Percentiles rank a stretch among this genome's conserved stretches.
Evolutionary conservation across 768 basidiomycete genomes (phyloP).

Genomic region (Lentinula boryana): DNA sequence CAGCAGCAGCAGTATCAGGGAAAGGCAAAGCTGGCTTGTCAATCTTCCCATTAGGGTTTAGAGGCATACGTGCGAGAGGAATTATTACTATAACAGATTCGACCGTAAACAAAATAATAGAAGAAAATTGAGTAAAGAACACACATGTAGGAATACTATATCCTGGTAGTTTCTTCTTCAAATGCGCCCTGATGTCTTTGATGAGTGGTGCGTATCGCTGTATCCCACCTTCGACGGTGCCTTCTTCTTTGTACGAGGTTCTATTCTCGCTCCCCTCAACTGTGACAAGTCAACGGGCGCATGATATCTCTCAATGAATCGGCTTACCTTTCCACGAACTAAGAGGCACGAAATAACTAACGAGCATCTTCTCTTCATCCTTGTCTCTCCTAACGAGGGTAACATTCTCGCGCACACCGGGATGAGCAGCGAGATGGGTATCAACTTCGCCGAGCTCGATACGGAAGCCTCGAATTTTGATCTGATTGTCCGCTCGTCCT

Average conservation of each 20-base stretch:
- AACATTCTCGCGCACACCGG: slow-evolving; percentile 94
- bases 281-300: slow-evolving; percentile 51
- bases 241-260: slow-evolving; percentile 35
- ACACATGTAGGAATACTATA: slow-evolving; percentile 89
- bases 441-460: slow-evolving; percentile 99
- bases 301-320: neutral
- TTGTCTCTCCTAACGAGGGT: slow-evolving; percentile 95
- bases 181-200: slow-evolving; percentile 88
- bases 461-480: slow-evolving; percentile 98
- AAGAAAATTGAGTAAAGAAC: slow-evolving; percentile 23
- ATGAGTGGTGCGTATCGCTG: slow-evolving; percentile 82
- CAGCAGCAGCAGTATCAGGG: slow-evolving; percentile 86
- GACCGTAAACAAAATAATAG: neutral
- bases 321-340: neutral
- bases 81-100: slow-evolving; percentile 66
- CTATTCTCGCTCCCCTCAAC: slow-evolving; percentile 66
- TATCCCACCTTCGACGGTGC: slow-evolving; percentile 68
- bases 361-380: slow-evolving; percentile 98
- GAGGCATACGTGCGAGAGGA: slow-evolving; percentile 89
- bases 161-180: slow-evolving; percentile 94
- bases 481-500: slow-evolving; percentile 95
- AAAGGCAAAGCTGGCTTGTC: slow-evolving; percentile 98
- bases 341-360: slow-evolving; percentile 90
- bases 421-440: slow-evolving; percentile 89
- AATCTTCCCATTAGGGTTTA: slow-evolving; percentile 98